Evolutionary conservation across 768 basidiomycete genomes (phyloP), one percentile per base, ranked within the genome.

Genomic region (Coprinopsis cinerea): DNA sequence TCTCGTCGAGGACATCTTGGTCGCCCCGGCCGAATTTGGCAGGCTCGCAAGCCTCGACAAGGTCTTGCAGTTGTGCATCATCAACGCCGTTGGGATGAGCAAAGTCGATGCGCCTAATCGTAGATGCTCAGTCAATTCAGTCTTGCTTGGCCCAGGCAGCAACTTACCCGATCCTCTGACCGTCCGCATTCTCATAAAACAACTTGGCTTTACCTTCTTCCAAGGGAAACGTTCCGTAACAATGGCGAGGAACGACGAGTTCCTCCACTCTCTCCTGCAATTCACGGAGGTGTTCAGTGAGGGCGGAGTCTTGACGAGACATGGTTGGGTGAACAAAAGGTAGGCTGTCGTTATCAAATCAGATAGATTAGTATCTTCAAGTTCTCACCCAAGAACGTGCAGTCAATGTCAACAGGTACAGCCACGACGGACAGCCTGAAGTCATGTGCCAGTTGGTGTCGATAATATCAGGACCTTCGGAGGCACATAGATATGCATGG

Each of bases 1-100:
- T 54, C 39, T 64, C 60, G 40, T 67, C 64, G 13, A 60, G 54
- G 10, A 65, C 59, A 51, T 61, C 55, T 30, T 62, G 22, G 6
- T 55, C n/a, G 4, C 55, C 53, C 10, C 47, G 49, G n/a, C 63
- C 63, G 30, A 64, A 63, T 1, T 62, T 59, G 1, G 61, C 64
- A 13, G 53, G 58, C 11, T 58, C 32, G 43, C 64, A 64, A 1
- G 59, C 57, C 17, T 50, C 36, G 7, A 57, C 26, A 22, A 62
- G 53, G 2, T 22, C 26, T 9, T 50, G 22, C 17, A 59, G 37
- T 10, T 59, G 45, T 2, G 14, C n/a, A 0, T 60, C 52, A 2
- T 22, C 24, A 26, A 40, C 7, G 18, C 5, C 18, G 23, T 4
- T 26, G 24, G 32, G n/a, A 24, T 4, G 7, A 9, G 20, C 47